phyloP scores from a whole-genome alignment of 148 eudicot genomes.

The Cornus suecica region DNA sequence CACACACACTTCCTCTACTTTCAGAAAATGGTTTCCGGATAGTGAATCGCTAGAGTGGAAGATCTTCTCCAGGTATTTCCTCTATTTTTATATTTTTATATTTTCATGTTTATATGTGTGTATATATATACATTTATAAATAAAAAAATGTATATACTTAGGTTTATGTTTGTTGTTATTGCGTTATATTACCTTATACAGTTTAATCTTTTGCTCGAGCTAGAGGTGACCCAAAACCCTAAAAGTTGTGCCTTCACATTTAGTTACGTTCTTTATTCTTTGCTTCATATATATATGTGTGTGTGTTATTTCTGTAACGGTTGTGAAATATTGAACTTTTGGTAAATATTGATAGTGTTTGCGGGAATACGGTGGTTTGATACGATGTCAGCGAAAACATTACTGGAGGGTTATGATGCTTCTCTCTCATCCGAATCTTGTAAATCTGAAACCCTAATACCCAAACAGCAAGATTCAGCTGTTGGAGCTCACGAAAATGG shows the following conservation, averaged over 20 bases:
- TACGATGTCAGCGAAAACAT: slow-evolving; percentile 8
- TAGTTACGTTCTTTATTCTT: not conserved
- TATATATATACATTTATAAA: not conserved
- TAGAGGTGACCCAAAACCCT: not conserved
- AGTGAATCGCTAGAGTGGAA: not conserved
- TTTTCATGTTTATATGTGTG: not conserved
- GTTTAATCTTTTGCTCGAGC: not conserved
- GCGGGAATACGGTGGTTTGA: not conserved
- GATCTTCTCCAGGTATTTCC: slow-evolving; percentile 7
- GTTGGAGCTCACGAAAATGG: slow-evolving; percentile 11
- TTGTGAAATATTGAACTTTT: not conserved
- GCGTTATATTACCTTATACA: not conserved
- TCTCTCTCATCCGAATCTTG: not conserved
- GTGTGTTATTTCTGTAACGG: not conserved
- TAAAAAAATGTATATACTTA: too few relatives aligned
- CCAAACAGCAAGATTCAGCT: not conserved
- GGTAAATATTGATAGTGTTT: not conserved
- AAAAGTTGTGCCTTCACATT: not conserved
- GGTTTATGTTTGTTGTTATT: not conserved
- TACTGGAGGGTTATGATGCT: slow-evolving; percentile 13
- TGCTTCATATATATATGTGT: too few relatives aligned
- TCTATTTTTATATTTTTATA: not conserved
- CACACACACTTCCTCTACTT: not conserved
- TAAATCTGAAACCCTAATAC: slow-evolving; percentile 1
- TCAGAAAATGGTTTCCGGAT: not conserved